Conservation (phyloP, 345 rosid genomes). For the Eutrema japonicum region DNA sequence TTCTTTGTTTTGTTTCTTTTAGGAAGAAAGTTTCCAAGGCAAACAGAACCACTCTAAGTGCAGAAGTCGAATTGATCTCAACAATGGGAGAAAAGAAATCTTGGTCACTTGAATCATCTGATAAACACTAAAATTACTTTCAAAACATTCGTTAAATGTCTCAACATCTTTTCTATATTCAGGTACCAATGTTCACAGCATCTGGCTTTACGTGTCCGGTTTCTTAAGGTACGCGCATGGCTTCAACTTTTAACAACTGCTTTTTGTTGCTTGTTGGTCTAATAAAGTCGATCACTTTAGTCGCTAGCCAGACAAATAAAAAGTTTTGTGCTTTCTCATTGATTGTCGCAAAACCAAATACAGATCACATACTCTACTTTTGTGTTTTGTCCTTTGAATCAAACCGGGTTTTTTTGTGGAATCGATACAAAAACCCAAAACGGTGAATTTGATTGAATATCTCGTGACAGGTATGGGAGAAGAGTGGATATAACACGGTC, state of each 20-base stretch:
- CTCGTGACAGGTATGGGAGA: constrained; percentile 67
- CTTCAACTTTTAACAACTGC: neutral
- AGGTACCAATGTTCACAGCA: constrained; percentile 2
- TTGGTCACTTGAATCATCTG: constrained; percentile 47
- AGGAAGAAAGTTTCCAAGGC: constrained; percentile 98
- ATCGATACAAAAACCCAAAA: neutral
- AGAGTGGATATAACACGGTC: constrained; percentile 81
- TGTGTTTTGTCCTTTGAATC: neutral
- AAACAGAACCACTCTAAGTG: constrained; percentile 97
- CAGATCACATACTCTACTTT: neutral
- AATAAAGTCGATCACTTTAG: constrained; percentile 38
- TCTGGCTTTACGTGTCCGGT: constrained; percentile 75
- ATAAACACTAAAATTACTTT: neutral
- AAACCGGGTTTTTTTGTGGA: constrained; percentile 6
- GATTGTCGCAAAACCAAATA: constrained; percentile 27
- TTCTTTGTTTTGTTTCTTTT: no score
- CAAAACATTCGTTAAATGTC: constrained; percentile 4
- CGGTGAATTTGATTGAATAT: constrained; percentile 18
- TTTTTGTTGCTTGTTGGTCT: constrained; percentile 34
- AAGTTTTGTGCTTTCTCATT: constrained; percentile 31
- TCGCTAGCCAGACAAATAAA: constrained; percentile 27
- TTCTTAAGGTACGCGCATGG: constrained; percentile 63
- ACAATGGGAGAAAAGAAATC: constrained; percentile 94
- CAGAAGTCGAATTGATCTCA: constrained; percentile 93
- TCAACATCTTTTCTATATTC: constrained; percentile 18